Evolutionary conservation across 495 filamentous ascomycete genomes (phyloP).

Genomic region (Zalerion maritima): DNA sequence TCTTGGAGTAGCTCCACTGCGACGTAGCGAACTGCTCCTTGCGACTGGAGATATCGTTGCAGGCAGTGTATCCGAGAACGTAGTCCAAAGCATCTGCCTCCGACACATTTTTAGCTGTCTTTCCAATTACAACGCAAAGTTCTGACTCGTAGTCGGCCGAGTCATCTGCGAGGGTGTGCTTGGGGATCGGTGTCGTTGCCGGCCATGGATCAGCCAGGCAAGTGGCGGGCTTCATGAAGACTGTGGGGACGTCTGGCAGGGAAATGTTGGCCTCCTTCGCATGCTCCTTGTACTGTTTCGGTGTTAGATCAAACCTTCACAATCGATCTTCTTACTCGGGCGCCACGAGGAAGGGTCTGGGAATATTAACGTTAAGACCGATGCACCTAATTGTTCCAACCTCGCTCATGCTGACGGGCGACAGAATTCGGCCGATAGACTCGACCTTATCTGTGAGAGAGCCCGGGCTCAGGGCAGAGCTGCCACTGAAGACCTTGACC

Average conservation of each 20-base stretch:
- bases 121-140: constrained; percentile 32
- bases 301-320: constrained; percentile 2
- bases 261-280: constrained; percentile 30
- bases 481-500: constrained; percentile 39
- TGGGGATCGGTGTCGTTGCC: constrained; percentile 30
- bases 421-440: constrained; percentile 37
- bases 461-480: constrained; percentile 38
- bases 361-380: constrained; percentile 26
- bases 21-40: constrained; percentile 28
- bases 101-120: constrained; percentile 29
- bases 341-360: too few relatives aligned
- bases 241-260: constrained; percentile 26
- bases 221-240: constrained; percentile 32
- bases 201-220: constrained; percentile 27
- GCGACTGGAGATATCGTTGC: constrained; percentile 32
- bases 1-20: constrained; percentile 34
- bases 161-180: constrained; percentile 24
- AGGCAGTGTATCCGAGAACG: constrained; percentile 30
- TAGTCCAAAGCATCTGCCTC: constrained; percentile 30
- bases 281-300: constrained; percentile 30
- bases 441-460: constrained; percentile 32
- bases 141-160: constrained; percentile 32
- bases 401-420: constrained; percentile 33
- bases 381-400: constrained; percentile 32
- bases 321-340: constrained; percentile 1